A percentile compares a stretch with the other conserved stretches of the same genome.
phyloP scores from a whole-genome alignment of 176 grass and related monocot genomes.

The Tillandsia leiboldiana region DNA sequence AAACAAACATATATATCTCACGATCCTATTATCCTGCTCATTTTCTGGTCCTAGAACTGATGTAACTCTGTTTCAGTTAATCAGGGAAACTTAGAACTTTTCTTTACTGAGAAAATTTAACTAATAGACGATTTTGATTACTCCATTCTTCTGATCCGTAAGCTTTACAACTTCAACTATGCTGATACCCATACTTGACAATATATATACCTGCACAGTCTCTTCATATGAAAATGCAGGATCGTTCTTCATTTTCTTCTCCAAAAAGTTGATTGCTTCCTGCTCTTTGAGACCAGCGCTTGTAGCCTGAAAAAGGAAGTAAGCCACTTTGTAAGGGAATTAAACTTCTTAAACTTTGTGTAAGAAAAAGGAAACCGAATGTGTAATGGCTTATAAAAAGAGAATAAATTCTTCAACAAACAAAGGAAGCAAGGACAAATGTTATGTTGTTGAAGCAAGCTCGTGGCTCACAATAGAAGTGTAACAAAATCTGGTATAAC shows the following conservation, averaged over 20 bases:
- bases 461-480: neutral
- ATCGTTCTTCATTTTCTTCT: slow-evolving; percentile 99
- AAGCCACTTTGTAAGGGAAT: neutral
- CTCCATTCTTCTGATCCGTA: too few species aligned
- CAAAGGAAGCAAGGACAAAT: neutral
- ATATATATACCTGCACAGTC: slow-evolving; percentile 21
- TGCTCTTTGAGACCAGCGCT: slow-evolving; percentile 99
- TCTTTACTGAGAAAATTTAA: too few species aligned
- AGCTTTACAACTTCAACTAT: too few species aligned
- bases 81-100: too few species aligned
- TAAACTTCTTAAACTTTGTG: neutral
- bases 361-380: neutral
- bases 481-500: neutral
- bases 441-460: neutral
- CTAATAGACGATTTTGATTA: too few species aligned
- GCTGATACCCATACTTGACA: neutral
- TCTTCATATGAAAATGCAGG: slow-evolving; percentile 62
- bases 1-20: too few species aligned
- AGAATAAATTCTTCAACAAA: neutral
- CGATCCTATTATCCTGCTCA: too few species aligned
- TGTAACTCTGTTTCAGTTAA: too few species aligned
- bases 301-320: slow-evolving; percentile 52
- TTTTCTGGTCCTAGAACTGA: too few species aligned
- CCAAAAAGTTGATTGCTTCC: slow-evolving; percentile 99
- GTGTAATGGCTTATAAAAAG: neutral